Conservation (phyloP, 2,329 filamentous ascomycete species). For the Fusarium sp. region DNA sequence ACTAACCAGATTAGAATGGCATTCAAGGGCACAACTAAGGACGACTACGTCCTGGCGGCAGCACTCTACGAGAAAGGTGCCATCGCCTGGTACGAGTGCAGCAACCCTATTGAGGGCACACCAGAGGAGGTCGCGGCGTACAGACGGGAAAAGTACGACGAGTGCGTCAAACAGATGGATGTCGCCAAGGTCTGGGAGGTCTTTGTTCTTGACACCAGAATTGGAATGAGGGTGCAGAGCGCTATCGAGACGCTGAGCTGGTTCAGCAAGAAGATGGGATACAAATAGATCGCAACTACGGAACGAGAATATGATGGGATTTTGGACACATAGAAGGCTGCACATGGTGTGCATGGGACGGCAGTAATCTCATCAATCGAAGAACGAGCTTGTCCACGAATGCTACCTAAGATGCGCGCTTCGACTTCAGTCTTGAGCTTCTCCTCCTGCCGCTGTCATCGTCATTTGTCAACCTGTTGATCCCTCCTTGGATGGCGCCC, state of each 20-base stretch:
- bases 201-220: conserved; percentile 79
- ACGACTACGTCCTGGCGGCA: conserved; percentile 79
- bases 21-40: conserved; percentile 72
- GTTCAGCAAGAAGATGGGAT: conserved; percentile 61
- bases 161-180: conserved; percentile 74
- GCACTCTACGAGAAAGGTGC: conserved; percentile 90
- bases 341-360: background rate
- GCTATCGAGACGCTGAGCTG: conserved; percentile 74
- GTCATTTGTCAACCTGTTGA: conserved; percentile 50
- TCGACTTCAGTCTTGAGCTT: conserved; percentile 47
- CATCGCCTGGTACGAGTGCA: conserved; percentile 80
- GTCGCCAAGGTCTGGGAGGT: conserved; percentile 77
- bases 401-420: conserved; percentile 23
- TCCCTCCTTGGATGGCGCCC: conserved; percentile 51
- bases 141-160: conserved; percentile 64
- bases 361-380: conserved; percentile 1
- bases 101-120: conserved; percentile 53
- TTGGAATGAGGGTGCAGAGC: conserved; percentile 80
- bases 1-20: conserved; percentile 55
- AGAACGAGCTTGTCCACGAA: conserved; percentile 3
- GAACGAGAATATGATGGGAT: background rate
- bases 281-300: conserved; percentile 36
- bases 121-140: conserved; percentile 53
- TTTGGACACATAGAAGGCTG: conserved; percentile 35
- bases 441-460: conserved; percentile 47